phyloP scores from a whole-genome alignment of 805 yeast genomes.

The Sugiyamaella smithiae region DNA sequence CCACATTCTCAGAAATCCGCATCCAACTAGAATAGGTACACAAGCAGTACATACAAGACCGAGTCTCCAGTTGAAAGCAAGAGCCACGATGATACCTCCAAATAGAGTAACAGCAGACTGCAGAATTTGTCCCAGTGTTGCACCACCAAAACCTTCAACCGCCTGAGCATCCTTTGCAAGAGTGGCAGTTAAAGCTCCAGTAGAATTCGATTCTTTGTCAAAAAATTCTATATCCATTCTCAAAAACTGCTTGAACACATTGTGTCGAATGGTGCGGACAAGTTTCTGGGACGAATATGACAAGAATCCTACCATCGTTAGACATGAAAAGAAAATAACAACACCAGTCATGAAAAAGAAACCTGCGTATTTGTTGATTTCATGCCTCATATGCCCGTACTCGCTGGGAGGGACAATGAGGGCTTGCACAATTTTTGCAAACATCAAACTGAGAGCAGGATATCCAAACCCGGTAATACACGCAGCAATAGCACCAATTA shows the following conservation, averaged over 20 bases:
- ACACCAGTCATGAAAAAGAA: slow-evolving; percentile 37
- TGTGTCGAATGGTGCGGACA: slow-evolving; percentile 34
- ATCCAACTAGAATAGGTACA: slow-evolving; percentile 39
- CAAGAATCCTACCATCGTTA: slow-evolving; percentile 26
- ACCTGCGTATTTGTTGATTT: slow-evolving; percentile 35
- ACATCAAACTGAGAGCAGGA: slow-evolving; percentile 37
- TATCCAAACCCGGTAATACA: slow-evolving; percentile 38
- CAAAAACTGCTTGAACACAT: slow-evolving; percentile 34
- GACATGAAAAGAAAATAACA: slow-evolving; percentile 28
- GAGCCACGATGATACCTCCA: slow-evolving; percentile 39
- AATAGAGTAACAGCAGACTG: slow-evolving; percentile 37
- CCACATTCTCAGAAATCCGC: slow-evolving; percentile 39
- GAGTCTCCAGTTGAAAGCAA: slow-evolving; percentile 40
- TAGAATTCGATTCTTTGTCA: slow-evolving; percentile 36
- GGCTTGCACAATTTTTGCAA: slow-evolving; percentile 36
- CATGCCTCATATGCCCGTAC: slow-evolving; percentile 35
- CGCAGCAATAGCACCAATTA: slow-evolving; percentile 29
- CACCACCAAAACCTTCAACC: slow-evolving; percentile 41
- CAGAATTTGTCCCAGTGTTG: slow-evolving; percentile 40
- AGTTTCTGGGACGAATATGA: slow-evolving; percentile 32
- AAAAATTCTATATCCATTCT: slow-evolving; percentile 39
- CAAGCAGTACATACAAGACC: slow-evolving; percentile 41
- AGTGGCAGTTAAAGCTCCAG: slow-evolving; percentile 39
- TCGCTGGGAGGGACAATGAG: slow-evolving; percentile 34
- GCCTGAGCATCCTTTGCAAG: slow-evolving; percentile 41